Conservation (phyloP, 1,284 basidiomycete genomes). For the Leccinum fallax region DNA sequence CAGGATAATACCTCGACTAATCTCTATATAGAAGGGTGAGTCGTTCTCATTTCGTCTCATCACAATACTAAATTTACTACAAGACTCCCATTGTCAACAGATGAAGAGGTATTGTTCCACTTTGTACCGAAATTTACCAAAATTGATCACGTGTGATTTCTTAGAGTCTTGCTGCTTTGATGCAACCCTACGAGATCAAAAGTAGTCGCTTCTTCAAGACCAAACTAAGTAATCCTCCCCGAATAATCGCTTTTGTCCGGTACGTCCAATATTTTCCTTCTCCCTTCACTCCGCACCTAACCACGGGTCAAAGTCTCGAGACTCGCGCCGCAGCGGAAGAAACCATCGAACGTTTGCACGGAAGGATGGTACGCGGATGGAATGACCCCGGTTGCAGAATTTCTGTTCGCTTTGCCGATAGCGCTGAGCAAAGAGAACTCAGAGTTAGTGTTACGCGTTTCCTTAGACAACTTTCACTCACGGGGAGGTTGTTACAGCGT, state of each 20-base stretch:
- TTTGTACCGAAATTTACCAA: background rate
- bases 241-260: constrained; percentile 78
- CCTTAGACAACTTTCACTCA: background rate
- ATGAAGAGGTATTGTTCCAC: constrained; percentile 38
- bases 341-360: constrained; percentile 70
- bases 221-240: constrained; percentile 67
- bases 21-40: constrained; percentile 71
- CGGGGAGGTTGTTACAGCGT: constrained; percentile 35
- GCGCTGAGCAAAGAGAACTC: constrained; percentile 50
- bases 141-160: constrained; percentile 1
- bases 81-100: constrained; percentile 62
- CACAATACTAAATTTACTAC: constrained; percentile 7
- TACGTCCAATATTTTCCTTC: constrained; percentile 34
- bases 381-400: constrained; percentile 71
- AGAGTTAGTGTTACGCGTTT: constrained; percentile 37
- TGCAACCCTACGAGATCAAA: constrained; percentile 65
- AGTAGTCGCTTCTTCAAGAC: constrained; percentile 77
- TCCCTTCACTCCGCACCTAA: background rate
- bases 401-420: constrained; percentile 75
- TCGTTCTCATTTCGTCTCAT: background rate
- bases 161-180: constrained; percentile 59
- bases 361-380: constrained; percentile 75
- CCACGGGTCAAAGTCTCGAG: constrained; percentile 53
- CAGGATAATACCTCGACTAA: constrained; percentile 66
- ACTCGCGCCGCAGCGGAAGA: constrained; percentile 68